Evolutionary conservation across 73 alveolate genomes (phyloP).

Genomic region (Urostyla sp.): DNA sequence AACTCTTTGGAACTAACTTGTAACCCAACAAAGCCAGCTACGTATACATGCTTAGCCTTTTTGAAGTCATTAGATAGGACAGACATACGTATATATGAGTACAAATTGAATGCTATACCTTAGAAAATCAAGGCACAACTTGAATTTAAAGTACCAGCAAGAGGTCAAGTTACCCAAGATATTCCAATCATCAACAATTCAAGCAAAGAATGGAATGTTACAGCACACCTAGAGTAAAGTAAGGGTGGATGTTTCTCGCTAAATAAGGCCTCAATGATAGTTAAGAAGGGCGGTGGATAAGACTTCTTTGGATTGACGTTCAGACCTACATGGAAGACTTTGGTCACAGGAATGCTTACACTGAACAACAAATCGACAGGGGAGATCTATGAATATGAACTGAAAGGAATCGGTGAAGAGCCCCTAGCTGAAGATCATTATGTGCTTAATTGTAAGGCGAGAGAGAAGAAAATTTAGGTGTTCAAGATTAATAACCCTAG

Average conservation of each 20-base stretch:
- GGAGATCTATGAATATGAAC: conserved; percentile 94
- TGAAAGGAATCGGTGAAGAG: conserved; percentile 98
- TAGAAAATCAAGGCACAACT: conserved; percentile 93
- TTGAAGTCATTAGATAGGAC: conserved; percentile 80
- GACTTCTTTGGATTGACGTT: conserved; percentile 87
- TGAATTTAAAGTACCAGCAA: conserved; percentile 96
- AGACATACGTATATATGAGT: conserved; percentile 97
- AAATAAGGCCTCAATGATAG: conserved; percentile 51
- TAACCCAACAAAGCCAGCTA: conserved; percentile 85
- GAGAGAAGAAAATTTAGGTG: conserved; percentile 85
- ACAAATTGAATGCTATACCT: conserved; percentile 95
- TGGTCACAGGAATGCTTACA: conserved; percentile 86
- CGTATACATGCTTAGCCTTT: conserved; percentile 80
- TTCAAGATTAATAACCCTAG: conserved; percentile 88
- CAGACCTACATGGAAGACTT: conserved; percentile 91
- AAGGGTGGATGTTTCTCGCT: conserved; percentile 69
- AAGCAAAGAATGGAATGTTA: conserved; percentile 95
- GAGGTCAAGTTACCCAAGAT: conserved; percentile 92
- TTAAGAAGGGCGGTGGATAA: conserved; percentile 78
- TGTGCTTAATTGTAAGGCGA: conserved; percentile 91
- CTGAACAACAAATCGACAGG: conserved; percentile 88
- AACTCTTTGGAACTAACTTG: conserved; percentile 50
- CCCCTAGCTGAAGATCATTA: conserved; percentile 98
- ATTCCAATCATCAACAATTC: conserved; percentile 97
- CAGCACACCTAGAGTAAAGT: conserved; percentile 82